phyloP scores from a whole-genome alignment of 331 rosid genomes.

The Cydonia oblonga region DNA sequence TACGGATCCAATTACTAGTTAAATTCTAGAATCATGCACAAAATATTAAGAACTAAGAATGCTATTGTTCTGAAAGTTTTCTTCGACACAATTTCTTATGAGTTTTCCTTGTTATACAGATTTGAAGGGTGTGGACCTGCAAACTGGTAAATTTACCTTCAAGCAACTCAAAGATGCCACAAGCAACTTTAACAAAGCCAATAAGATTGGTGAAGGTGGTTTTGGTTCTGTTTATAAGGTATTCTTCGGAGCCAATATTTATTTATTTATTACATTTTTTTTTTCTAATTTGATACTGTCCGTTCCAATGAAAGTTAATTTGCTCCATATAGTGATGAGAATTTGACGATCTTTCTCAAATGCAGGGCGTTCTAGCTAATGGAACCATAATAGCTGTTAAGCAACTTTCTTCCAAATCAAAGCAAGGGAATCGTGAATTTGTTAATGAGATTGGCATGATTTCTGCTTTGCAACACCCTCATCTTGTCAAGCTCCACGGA shows the following conservation, averaged over 20 bases:
- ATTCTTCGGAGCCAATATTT: neutral
- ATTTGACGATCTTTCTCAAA: too few species aligned
- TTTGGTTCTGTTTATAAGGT: conserved; percentile 89
- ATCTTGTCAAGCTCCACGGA: too few species aligned
- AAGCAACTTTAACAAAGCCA: conserved; percentile 38
- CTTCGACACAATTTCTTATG: neutral
- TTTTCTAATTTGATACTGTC: too few species aligned
- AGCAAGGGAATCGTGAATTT: conserved; percentile 69
- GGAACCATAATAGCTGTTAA: conserved; percentile 50
- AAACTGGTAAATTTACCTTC: conserved; percentile 38
- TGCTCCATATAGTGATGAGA: too few species aligned
- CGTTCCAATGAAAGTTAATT: too few species aligned
- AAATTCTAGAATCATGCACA: too few species aligned
- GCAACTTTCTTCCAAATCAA: conserved; percentile 60
- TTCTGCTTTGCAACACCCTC: conserved; percentile 32
- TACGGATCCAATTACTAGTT: too few species aligned
- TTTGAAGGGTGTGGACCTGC: conserved; percentile 36
- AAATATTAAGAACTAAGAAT: neutral
- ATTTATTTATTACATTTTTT: too few species aligned
- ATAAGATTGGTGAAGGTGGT: conserved; percentile 78
- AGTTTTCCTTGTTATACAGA: conserved; percentile 22
- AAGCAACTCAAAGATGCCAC: conserved; percentile 61
- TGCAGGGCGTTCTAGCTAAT: conserved; percentile 51
- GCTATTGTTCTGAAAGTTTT: too few species aligned
- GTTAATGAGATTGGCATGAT: conserved; percentile 60